Evolutionary conservation across 345 rosid genomes (phyloP).

Genomic region (Clausena lansium): DNA sequence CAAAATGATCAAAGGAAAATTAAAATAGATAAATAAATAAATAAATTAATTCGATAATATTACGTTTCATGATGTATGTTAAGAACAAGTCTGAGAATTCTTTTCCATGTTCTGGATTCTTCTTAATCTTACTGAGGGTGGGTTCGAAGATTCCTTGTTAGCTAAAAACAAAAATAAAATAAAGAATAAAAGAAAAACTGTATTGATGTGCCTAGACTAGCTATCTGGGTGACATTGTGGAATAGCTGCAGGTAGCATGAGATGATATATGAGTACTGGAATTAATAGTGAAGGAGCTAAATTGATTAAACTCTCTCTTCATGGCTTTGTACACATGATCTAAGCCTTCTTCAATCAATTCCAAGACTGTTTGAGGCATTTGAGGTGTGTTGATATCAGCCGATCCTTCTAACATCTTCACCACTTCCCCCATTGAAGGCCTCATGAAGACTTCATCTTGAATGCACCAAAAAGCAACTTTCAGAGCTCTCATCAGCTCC

Average conservation of each 20-base stretch:
- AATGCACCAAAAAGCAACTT: conserved; percentile 73
- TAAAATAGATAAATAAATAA: no score
- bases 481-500: conserved; percentile 53
- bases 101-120: no score
- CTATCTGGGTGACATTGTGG: conserved; percentile 92
- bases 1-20: no score
- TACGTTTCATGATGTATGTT: no score
- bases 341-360: conserved; percentile 79
- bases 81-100: no score
- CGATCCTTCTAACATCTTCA: conserved; percentile 67
- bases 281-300: conserved; percentile 50
- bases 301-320: conserved; percentile 65
- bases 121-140: no score
- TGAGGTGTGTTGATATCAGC: conserved; percentile 55
- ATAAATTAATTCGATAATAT: no score
- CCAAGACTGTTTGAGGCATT: conserved; percentile 82
- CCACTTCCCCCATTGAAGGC: conserved; percentile 77
- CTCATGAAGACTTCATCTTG: conserved; percentile 60
- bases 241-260: conserved; percentile 76
- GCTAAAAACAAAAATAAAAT: no score
- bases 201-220: no score
- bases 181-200: not conserved
- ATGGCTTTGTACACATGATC: conserved; percentile 79
- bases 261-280: conserved; percentile 46
- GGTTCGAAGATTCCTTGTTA: no score